These are phyloP conservation scores for Rhododendron mucronatum DNA, from an alignment of 148 eudicot species.

Conservation along the genomic window DNA sequence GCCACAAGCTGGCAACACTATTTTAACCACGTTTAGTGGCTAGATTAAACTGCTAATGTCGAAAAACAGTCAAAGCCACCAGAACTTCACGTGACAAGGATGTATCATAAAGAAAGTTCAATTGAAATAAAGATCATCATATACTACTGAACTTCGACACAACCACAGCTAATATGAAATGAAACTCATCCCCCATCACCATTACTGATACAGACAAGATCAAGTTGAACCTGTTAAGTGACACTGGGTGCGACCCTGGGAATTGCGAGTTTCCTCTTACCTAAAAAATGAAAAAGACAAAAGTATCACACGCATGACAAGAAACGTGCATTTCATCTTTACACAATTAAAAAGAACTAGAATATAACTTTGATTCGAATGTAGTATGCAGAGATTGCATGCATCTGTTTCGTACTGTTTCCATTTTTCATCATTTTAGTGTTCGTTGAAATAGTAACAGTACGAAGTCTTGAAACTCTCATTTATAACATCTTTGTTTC, in stretches of 20 bases:
- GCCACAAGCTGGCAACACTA: neutral
- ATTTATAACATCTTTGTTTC: neutral
- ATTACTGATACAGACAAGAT: constrained; percentile 3
- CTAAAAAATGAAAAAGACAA: constrained; percentile 30
- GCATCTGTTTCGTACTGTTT: neutral
- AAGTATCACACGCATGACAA: constrained; percentile 3
- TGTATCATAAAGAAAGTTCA: neutral
- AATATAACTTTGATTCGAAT: neutral
- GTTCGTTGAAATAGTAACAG: neutral
- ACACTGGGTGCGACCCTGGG: constrained; percentile 99
- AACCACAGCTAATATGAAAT: neutral
- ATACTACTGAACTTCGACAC: neutral
- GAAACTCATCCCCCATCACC: neutral
- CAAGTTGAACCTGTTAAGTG: constrained; percentile 64
- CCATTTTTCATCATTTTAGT: neutral
- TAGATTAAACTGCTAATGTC: neutral
- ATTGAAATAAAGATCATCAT: neutral
- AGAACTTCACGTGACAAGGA: neutral
- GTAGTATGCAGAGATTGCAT: neutral
- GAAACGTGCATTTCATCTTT: neutral
- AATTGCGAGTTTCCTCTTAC: constrained; percentile 55
- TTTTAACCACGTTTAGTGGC: neutral
- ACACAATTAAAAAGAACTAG: neutral
- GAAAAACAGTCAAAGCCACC: neutral
- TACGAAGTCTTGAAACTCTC: neutral